These are phyloP conservation scores for Bondarzewia mesenterica DNA, from an alignment of 1,284 basidiomycete species.

Conservation along the genomic window DNA sequence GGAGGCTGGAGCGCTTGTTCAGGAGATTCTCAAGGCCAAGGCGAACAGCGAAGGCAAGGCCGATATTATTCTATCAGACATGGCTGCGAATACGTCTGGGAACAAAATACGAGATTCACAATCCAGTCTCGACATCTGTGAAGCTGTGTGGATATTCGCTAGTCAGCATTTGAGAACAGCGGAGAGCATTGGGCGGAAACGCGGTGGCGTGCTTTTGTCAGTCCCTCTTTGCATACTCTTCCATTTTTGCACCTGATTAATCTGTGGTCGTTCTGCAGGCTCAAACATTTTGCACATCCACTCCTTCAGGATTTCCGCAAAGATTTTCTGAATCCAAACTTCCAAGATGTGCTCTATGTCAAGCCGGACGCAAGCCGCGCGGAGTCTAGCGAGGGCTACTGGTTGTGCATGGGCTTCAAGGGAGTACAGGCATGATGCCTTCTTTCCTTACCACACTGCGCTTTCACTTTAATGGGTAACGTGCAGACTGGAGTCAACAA, in stretches of 20 bases:
- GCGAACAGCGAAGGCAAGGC: slow-evolving; percentile 38
- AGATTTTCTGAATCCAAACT: slow-evolving; percentile 44
- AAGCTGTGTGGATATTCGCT: slow-evolving; percentile 57
- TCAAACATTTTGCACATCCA: slow-evolving; percentile 72
- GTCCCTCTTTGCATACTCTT: slow-evolving; percentile 25
- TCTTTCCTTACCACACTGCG: no score
- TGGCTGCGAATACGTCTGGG: slow-evolving; percentile 68
- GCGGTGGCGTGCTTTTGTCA: slow-evolving; percentile 61
- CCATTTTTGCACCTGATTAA: neutral
- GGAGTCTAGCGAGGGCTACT: slow-evolving; percentile 69
- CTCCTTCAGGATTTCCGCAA: slow-evolving; percentile 45
- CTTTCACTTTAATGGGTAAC: no score
- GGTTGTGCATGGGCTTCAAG: slow-evolving; percentile 54
- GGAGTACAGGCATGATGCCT: no score
- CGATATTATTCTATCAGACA: slow-evolving; percentile 71
- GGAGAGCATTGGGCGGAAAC: slow-evolving; percentile 28
- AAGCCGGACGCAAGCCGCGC: slow-evolving; percentile 65
- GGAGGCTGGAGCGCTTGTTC: slow-evolving; percentile 41
- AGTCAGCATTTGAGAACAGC: slow-evolving; percentile 41
- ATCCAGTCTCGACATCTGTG: slow-evolving; percentile 53
- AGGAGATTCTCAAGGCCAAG: slow-evolving; percentile 31
- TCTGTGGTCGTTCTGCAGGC: slow-evolving; percentile 28
- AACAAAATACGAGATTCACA: slow-evolving; percentile 52
- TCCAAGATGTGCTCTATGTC: slow-evolving; percentile 46
- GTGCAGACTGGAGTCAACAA: no score